These are phyloP conservation scores for Eucalyptus regnans DNA, from an alignment of 345 rosid species.

Conservation along the genomic window DNA sequence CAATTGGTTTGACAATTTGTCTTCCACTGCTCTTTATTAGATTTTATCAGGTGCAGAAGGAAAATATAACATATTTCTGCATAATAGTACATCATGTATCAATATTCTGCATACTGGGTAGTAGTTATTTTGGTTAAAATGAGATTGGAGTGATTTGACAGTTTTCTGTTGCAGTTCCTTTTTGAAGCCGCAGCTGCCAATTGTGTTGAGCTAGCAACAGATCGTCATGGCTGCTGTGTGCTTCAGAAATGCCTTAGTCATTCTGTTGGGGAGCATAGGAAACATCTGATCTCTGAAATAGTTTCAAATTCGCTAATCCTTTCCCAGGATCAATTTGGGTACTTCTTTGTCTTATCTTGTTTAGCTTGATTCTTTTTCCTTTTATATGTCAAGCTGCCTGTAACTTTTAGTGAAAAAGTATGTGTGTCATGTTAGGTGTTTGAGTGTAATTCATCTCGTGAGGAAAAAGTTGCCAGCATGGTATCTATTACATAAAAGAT, in stretches of 20 bases:
- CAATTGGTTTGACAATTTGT: neutral
- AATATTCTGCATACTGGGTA: neutral
- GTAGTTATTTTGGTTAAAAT: neutral
- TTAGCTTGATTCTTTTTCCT: neutral
- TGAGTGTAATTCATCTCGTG: neutral
- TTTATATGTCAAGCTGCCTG: neutral
- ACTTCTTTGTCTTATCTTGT: neutral
- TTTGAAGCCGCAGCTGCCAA: slow-evolving; percentile 57
- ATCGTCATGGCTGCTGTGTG: slow-evolving; percentile 74
- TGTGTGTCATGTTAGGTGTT: neutral
- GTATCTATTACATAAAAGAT: neutral
- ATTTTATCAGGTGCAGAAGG: neutral
- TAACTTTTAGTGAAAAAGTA: neutral
- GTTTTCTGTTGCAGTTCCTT: slow-evolving; percentile 37
- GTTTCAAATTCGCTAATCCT: slow-evolving; percentile 58
- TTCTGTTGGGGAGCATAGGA: slow-evolving; percentile 36
- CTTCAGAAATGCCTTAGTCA: slow-evolving; percentile 65
- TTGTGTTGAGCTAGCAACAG: slow-evolving; percentile 71
- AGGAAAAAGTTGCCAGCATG: neutral
- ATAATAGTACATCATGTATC: neutral
- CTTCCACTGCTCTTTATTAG: neutral
- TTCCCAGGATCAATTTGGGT: slow-evolving; percentile 79
- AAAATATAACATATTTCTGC: neutral
- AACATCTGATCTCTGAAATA: slow-evolving; percentile 33
- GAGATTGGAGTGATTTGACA: neutral